phyloP scores from a whole-genome alignment of 2,329 filamentous ascomycete species.

The Penicillium sp. region DNA sequence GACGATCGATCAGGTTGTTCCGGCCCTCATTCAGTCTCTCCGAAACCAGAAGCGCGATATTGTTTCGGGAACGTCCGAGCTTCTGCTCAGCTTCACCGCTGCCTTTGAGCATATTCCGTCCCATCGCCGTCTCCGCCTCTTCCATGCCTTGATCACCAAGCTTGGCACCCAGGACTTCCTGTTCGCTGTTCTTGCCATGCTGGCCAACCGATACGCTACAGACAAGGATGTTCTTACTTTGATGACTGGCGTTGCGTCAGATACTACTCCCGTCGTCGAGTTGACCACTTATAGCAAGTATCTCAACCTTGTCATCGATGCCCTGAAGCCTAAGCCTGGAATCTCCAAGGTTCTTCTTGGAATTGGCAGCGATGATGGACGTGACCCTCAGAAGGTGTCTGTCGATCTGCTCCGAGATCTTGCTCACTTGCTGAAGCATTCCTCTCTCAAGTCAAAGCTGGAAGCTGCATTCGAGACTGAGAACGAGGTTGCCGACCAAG shows the following conservation, averaged over 20 bases:
- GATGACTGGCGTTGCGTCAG: slow-evolving; percentile 70
- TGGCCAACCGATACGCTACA: slow-evolving; percentile 85
- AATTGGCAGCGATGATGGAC: slow-evolving; percentile 54
- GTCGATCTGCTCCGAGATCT: slow-evolving; percentile 46
- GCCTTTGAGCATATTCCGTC: slow-evolving; percentile 95
- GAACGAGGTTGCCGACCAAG: slow-evolving; percentile 60
- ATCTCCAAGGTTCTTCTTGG: slow-evolving; percentile 74
- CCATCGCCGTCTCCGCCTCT: slow-evolving; percentile 79
- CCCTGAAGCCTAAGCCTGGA: slow-evolving; percentile 72
- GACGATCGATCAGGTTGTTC: slow-evolving; percentile 92
- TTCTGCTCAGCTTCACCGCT: slow-evolving; percentile 92
- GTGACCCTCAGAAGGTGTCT: slow-evolving; percentile 44
- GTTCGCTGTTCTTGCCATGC: slow-evolving; percentile 82
- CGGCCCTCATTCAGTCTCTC: slow-evolving; percentile 83
- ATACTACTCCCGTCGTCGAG: slow-evolving; percentile 74
- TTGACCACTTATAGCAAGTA: slow-evolving; percentile 74
- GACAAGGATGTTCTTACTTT: slow-evolving; percentile 75
- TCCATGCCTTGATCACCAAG: slow-evolving; percentile 80
- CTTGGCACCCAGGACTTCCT: slow-evolving; percentile 84
- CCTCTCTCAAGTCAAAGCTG: slow-evolving; percentile 45
- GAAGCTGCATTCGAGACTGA: slow-evolving; percentile 39
- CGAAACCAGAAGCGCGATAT: slow-evolving; percentile 75
- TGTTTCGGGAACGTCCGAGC: slow-evolving; percentile 79
- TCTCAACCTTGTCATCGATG: slow-evolving; percentile 72
- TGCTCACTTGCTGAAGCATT: slow-evolving; percentile 44